phyloP scores from a whole-genome alignment of 305 asterid genomes.

The Stenogyne calaminthoides region DNA sequence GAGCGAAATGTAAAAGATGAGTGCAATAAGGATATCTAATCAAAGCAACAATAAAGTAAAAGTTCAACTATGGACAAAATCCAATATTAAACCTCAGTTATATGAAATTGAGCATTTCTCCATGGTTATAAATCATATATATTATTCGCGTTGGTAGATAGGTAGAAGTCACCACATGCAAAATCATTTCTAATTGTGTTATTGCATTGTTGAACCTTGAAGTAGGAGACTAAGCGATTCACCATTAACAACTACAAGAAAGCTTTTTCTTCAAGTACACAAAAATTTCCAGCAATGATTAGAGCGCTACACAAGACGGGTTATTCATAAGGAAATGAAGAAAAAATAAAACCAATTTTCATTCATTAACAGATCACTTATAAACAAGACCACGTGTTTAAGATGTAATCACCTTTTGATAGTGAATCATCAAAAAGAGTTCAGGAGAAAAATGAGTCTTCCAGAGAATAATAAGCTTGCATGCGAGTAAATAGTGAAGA shows the following conservation, averaged over 20 bases:
- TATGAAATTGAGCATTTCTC: conserved; percentile 3
- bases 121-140: background rate
- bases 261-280: conserved; percentile 29
- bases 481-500: background rate
- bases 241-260: conserved; percentile 20
- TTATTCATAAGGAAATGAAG: background rate
- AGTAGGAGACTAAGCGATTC: conserved; percentile 16
- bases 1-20: background rate
- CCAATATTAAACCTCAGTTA: conserved; percentile 19
- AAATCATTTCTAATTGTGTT: too few species aligned
- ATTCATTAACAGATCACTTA: background rate
- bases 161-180: conserved; percentile 17
- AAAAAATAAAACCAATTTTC: background rate
- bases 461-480: too few species aligned
- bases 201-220: too few species aligned
- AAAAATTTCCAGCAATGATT: conserved; percentile 9
- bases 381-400: background rate
- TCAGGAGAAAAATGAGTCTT: too few species aligned
- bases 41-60: background rate
- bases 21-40: conserved; percentile 13
- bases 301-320: conserved; percentile 4
- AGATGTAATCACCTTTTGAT: conserved; percentile 16
- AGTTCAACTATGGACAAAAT: background rate
- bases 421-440: background rate
- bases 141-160: background rate